Conservation (phyloP, 2,329 filamentous ascomycete species). For the Nemania serpens region DNA sequence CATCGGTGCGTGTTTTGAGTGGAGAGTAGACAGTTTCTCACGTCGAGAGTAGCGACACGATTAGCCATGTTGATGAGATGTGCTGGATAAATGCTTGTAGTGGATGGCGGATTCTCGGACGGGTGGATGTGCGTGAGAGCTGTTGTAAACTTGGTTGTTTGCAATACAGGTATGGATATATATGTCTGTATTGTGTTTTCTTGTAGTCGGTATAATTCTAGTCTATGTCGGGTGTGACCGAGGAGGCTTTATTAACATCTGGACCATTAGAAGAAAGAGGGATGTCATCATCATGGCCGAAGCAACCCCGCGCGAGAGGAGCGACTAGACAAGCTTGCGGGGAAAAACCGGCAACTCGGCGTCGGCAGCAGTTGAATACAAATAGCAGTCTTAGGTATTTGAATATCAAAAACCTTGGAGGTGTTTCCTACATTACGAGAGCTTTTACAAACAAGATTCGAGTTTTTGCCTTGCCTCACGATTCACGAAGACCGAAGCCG, state of each 20-base stretch:
- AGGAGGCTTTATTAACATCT: not conserved
- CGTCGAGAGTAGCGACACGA: constrained; percentile 39
- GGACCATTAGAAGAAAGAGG: not conserved
- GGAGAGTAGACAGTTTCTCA: constrained; percentile 21
- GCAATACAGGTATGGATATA: too few relatives aligned
- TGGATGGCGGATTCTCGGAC: not conserved
- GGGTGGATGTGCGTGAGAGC: not conserved
- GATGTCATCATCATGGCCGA: not conserved
- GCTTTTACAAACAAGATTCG: not conserved
- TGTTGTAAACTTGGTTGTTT: not conserved
- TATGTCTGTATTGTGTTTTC: too few relatives aligned
- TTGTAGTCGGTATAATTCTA: too few relatives aligned
- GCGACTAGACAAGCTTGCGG: constrained; percentile 30
- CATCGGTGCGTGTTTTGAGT: constrained; percentile 5
- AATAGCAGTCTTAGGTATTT: not conserved
- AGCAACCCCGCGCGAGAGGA: constrained; percentile 29
- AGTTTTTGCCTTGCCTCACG: not conserved
- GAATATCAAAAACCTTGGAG: constrained; percentile 1
- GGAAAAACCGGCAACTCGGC: constrained; percentile 42
- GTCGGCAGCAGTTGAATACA: constrained; percentile 10
- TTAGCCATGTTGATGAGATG: constrained; percentile 33
- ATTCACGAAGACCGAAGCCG: not conserved
- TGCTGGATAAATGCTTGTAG: not conserved
- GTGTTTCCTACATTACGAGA: not conserved
- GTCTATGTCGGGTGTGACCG: not conserved